phyloP scores from a whole-genome alignment of 108 stramenopile genomes.

The Discostella stelligeroides region DNA sequence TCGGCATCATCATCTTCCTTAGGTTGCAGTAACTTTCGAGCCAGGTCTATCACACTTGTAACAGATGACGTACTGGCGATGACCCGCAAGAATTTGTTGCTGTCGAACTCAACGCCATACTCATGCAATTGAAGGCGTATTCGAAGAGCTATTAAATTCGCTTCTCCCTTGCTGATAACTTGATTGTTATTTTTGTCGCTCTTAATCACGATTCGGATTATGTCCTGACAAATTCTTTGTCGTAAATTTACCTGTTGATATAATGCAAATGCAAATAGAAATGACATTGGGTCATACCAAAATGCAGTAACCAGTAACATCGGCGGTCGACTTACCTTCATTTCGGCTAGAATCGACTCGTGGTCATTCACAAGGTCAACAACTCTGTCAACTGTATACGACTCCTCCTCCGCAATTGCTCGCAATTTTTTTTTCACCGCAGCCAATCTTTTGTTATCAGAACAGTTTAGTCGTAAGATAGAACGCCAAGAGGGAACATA shows the following conservation, averaged over 20 bases:
- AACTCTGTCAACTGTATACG: constrained; percentile 48
- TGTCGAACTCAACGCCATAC: constrained; percentile 45
- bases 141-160: constrained; percentile 25
- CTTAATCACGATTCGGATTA: constrained; percentile 26
- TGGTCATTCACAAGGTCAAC: constrained; percentile 49
- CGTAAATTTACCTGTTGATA: constrained; percentile 47
- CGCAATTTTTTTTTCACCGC: constrained; percentile 42
- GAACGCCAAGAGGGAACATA: too few species aligned
- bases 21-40: constrained; percentile 22
- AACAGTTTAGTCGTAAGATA: too few species aligned
- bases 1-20: constrained; percentile 18
- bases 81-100: constrained; percentile 39
- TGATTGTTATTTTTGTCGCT: constrained; percentile 36
- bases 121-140: constrained; percentile 39
- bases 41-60: constrained; percentile 25
- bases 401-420: constrained; percentile 30
- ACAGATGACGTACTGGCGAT: constrained; percentile 29
- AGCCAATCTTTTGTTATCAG: constrained; percentile 26
- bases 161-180: constrained; percentile 29
- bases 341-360: constrained; percentile 33
- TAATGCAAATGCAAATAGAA: too few species aligned
- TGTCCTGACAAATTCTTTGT: constrained; percentile 41
- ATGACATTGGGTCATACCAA: too few species aligned
- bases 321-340: constrained; percentile 41
- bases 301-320: too few species aligned